phyloP scores from a whole-genome alignment of 768 basidiomycete species.

The Macrolepiota fuliginosa region DNA sequence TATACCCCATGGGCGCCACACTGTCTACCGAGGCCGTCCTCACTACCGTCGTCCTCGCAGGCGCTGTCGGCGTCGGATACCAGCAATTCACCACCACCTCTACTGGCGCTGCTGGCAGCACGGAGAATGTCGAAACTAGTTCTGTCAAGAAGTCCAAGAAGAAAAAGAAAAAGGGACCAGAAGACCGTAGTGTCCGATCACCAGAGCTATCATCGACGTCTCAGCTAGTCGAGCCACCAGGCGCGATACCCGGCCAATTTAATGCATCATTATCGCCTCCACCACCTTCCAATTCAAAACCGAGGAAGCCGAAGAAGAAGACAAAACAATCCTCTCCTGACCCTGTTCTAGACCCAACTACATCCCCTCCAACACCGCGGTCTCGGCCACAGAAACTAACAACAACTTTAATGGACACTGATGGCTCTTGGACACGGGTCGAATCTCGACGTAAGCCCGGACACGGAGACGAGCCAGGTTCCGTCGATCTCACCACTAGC shows the following conservation, averaged over 20 bases:
- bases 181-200: neutral
- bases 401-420: constrained; percentile 44
- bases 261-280: neutral
- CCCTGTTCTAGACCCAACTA: neutral
- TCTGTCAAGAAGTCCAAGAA: constrained; percentile 35
- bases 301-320: constrained; percentile 15
- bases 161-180: constrained; percentile 41
- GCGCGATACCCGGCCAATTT: constrained; percentile 11
- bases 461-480: constrained; percentile 19
- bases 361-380: neutral
- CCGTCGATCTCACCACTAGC: constrained; percentile 38
- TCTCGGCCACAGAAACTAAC: constrained; percentile 25
- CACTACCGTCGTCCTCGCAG: constrained; percentile 36
- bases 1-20: constrained; percentile 37
- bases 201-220: constrained; percentile 9
- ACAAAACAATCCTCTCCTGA: neutral
- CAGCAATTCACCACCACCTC: constrained; percentile 19
- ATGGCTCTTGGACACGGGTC: constrained; percentile 75
- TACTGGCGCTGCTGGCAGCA: constrained; percentile 7
- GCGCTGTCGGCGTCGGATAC: constrained; percentile 41
- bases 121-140: constrained; percentile 1
- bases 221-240: constrained; percentile 5
- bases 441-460: constrained; percentile 38
- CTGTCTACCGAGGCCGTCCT: constrained; percentile 38
- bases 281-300: constrained; percentile 1